A percentile compares a stretch with the other conserved stretches of the same genome.
phyloP scores from a whole-genome alignment of 495 filamentous ascomycete genomes.

The Aspergillus campestris region DNA sequence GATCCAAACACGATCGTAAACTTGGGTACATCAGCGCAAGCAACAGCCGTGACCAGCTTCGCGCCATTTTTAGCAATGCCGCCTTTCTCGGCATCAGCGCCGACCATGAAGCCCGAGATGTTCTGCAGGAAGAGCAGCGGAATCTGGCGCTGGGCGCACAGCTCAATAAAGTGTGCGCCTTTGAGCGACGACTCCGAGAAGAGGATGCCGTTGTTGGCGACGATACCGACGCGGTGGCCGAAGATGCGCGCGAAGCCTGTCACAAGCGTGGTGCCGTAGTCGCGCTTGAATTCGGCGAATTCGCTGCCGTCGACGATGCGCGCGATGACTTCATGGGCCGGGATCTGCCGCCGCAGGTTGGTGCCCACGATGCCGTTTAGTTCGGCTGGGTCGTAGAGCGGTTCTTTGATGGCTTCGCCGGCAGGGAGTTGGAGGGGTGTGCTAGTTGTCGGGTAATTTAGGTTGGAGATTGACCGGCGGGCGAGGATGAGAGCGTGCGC shows the following conservation, averaged over 20 bases:
- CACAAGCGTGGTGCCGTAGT: conserved; percentile 84
- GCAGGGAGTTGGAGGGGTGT: conserved; percentile 15
- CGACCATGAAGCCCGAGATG: conserved; percentile 97
- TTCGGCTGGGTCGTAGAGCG: conserved; percentile 73
- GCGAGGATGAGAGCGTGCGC: conserved; percentile 87
- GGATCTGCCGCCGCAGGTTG: conserved; percentile 75
- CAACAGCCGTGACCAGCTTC: conserved; percentile 92
- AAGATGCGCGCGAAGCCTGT: conserved; percentile 91
- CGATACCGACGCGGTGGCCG: conserved; percentile 83
- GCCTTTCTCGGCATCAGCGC: conserved; percentile 80
- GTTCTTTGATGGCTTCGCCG: conserved; percentile 47
- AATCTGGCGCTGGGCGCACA: conserved; percentile 85
- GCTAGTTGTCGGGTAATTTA: conserved; percentile 64
- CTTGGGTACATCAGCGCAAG: conserved; percentile 92
- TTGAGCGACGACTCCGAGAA: conserved; percentile 88
- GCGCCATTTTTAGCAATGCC: conserved; percentile 98
- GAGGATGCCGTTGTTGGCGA: conserved; percentile 97
- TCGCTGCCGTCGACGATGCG: conserved; percentile 85
- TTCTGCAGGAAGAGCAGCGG: conserved; percentile 94
- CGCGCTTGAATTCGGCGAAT: conserved; percentile 90
- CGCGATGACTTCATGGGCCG: conserved; percentile 85
- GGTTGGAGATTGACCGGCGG: conserved; percentile 71
- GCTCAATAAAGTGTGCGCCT: conserved; percentile 95
- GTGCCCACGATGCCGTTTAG: conserved; percentile 82
- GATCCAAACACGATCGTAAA: conserved; percentile 92